phyloP scores from a whole-genome alignment of 169 alveolate species.

The Plasmodium fragile region DNA sequence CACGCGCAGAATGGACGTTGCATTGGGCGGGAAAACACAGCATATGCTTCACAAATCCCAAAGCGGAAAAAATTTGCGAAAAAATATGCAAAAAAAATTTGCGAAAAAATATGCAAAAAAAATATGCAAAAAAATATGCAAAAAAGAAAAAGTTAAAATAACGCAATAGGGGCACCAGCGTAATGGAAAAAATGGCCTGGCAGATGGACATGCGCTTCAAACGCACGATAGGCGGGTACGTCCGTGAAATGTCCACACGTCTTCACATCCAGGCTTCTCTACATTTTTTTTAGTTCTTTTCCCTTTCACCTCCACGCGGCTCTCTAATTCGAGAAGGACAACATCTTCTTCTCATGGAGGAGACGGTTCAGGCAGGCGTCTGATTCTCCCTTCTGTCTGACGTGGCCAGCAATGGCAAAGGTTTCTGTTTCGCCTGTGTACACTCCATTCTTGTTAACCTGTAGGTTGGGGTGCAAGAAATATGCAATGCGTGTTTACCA shows the following conservation, averaged over 20 bases:
- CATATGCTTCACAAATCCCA: background rate
- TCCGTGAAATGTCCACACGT: background rate
- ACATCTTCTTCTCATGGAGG: constrained; percentile 90
- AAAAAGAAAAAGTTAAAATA: background rate
- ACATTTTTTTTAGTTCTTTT: background rate
- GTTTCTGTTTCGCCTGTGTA: constrained; percentile 89
- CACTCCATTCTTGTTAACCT: constrained; percentile 92
- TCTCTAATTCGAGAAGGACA: constrained; percentile 86
- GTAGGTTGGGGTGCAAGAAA: constrained; percentile 86
- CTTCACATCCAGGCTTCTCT: background rate
- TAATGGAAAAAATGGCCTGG: background rate
- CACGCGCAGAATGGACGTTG: background rate
- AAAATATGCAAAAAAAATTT: too few relatives aligned
- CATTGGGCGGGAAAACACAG: background rate
- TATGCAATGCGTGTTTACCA: constrained; percentile 79
- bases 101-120: background rate
- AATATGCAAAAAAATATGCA: background rate
- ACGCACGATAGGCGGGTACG: background rate
- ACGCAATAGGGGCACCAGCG: background rate
- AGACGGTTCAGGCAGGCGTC: constrained; percentile 95
- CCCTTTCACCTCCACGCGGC: background rate
- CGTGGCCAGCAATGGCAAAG: constrained; percentile 92
- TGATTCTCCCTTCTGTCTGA: constrained; percentile 94
- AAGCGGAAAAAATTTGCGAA: background rate
- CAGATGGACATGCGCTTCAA: background rate